Evolutionary conservation across 1,139 yeast genomes (phyloP).

Genomic region (Kodamaea fungicola): DNA sequence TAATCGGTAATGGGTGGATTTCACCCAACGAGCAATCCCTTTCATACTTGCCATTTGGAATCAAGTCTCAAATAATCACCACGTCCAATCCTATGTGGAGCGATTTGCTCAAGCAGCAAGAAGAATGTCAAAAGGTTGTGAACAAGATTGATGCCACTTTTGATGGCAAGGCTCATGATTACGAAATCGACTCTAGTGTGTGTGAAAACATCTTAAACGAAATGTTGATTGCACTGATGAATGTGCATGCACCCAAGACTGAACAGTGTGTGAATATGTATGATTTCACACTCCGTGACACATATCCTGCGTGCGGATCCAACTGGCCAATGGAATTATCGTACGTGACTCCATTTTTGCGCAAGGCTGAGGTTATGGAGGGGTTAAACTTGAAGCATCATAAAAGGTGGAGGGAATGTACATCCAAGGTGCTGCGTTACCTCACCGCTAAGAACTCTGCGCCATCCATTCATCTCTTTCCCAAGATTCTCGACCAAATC

Average conservation of each 20-base stretch:
- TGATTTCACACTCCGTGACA: slow-evolving; percentile 67
- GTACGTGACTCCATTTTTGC: slow-evolving; percentile 58
- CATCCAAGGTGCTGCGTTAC: slow-evolving; percentile 48
- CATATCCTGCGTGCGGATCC: slow-evolving; percentile 85
- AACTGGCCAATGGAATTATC: slow-evolving; percentile 86
- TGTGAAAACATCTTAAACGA: slow-evolving; percentile 50
- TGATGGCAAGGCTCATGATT: slow-evolving; percentile 18
- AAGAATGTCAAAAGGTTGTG: slow-evolving; percentile 57
- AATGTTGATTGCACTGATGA: slow-evolving; percentile 37
- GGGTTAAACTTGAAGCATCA: slow-evolving; percentile 52
- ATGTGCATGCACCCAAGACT: slow-evolving; percentile 21
- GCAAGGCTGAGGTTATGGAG: slow-evolving; percentile 49
- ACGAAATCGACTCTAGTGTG: slow-evolving; percentile 31
- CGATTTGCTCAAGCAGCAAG: slow-evolving; percentile 48
- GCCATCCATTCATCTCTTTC: slow-evolving; percentile 66
- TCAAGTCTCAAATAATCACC: slow-evolving; percentile 55
- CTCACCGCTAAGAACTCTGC: slow-evolving; percentile 52
- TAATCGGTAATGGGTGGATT: slow-evolving; percentile 97
- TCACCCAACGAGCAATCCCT: slow-evolving; percentile 83
- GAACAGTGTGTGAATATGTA: slow-evolving; percentile 76
- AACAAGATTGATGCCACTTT: slow-evolving; percentile 27
- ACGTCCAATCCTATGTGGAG: slow-evolving; percentile 36
- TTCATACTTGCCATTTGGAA: slow-evolving; percentile 72
- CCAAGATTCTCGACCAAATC: slow-evolving; percentile 55
- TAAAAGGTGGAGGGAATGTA: slow-evolving; percentile 75